Percentiles rank a stretch among this genome's conserved stretches.
Conservation (phyloP, 345 rosid genomes). For the Eucalyptus urophylla region DNA sequence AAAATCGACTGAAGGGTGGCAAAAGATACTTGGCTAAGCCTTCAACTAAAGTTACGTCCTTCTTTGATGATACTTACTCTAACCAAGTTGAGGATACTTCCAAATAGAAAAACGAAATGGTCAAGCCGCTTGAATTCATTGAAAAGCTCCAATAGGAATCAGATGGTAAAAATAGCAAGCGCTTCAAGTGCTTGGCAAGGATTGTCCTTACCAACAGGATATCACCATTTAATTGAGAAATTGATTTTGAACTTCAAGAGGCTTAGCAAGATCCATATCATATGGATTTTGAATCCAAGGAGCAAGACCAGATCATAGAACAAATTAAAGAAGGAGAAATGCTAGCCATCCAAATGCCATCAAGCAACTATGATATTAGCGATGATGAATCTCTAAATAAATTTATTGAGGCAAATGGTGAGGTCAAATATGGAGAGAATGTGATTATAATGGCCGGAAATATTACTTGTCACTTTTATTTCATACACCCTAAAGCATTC, state of each 20-base stretch:
- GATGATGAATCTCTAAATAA: neutral
- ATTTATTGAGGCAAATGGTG: neutral
- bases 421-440: neutral
- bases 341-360: neutral
- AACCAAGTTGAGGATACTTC: neutral
- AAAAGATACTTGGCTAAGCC: neutral
- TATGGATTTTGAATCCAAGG: neutral
- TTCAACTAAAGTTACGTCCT: neutral
- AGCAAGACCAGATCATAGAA: neutral
- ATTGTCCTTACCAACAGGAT: neutral
- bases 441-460: no score
- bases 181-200: neutral
- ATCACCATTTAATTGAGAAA: neutral
- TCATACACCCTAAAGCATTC: neutral
- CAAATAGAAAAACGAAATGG: neutral
- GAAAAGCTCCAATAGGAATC: neutral
- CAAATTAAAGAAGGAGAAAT: neutral
- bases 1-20: neutral
- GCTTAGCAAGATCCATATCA: neutral
- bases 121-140: neutral
- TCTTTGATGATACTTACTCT: neutral
- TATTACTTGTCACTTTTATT: neutral
- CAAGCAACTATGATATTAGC: neutral
- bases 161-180: no score
- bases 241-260: neutral